Evolutionary conservation across 306 rosid genomes (phyloP), one percentile per base, ranked within the genome.

Genomic region (Clitoria ternatea): DNA sequence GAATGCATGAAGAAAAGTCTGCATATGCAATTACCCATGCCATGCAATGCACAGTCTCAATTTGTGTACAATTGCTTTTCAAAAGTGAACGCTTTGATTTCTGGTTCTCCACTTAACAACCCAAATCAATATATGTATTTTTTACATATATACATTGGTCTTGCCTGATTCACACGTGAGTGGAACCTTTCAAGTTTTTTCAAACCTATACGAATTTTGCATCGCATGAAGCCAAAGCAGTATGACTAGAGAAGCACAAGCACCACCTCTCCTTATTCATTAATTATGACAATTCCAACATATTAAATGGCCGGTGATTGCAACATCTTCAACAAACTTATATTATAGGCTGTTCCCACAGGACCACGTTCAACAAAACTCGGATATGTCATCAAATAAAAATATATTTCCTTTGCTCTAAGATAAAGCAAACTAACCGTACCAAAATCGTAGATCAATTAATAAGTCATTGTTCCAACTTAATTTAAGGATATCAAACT

Each of bases 291-390:
- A n/a, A n/a, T n/a, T n/a, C n/a, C n/a, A n/a, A n/a, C n/a, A n/a
- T n/a, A n/a, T n/a, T n/a, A 47, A 22, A 64, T 74, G 67, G 74
- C 15, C 74, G 47, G 64, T 47, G 66, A 56, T 65, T 26, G 74
- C 30, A 47, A 45, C 72, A 12, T 43, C 11, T 22, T 19, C n/a
- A 49, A 20, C 0, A 43, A 48, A 59, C 30, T 56, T 20, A 52
- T 12, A 13, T n/a, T 6, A 4, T 23, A 24, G 7, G 23, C 18
- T 49, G 50, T 35, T 17, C 9, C 56, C 60, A 36, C 53, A 10
- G 26, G 61, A 47, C 43, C 48, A 60, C 68, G 22, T 20, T 44
- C 7, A 32, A 15, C 14, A 18, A 47, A 35, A n/a, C n/a, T n/a
- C n/a, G n/a, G n/a, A n/a, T n/a, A n/a, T n/a, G n/a, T n/a, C n/a